Evolutionary conservation across 164 flowering plant species (phyloP).

Genomic region (Tetrastigma voinierianum): DNA sequence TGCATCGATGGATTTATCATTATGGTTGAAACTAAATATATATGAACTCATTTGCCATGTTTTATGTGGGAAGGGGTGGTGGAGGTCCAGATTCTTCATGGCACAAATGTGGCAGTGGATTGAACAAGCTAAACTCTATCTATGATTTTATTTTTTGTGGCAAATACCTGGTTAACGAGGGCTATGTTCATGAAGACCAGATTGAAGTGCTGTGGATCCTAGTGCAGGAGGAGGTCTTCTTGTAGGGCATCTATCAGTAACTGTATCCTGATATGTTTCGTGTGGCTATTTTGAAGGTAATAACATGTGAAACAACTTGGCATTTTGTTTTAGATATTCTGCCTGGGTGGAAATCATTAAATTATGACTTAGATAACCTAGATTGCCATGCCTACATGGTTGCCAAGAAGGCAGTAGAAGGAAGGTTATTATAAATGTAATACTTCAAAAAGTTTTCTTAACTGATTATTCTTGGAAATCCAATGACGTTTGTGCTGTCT

Average conservation of each 20-base stretch:
- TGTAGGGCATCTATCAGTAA: constrained; percentile 75
- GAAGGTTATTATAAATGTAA: no score
- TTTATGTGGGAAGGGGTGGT: constrained; percentile 69
- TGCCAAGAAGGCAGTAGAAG: no score
- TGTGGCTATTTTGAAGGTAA: constrained; percentile 78
- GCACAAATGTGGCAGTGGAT: constrained; percentile 81
- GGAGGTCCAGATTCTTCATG: constrained; percentile 70
- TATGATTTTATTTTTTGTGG: constrained; percentile 80
- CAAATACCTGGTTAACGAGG: constrained; percentile 60
- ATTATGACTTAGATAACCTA: no score
- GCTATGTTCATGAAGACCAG: constrained; percentile 47
- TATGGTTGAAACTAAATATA: no score
- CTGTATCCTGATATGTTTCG: constrained; percentile 59
- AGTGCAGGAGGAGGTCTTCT: constrained; percentile 95
- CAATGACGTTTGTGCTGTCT: no score
- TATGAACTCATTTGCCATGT: neutral
- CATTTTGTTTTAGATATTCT: neutral
- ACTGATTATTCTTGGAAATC: no score
- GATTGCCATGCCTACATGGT: no score
- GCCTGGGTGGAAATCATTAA: no score
- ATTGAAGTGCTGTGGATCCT: constrained; percentile 67
- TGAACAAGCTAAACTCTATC: constrained; percentile 66
- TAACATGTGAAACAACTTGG: neutral
- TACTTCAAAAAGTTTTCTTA: no score
- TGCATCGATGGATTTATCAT: no score